Conservation (phyloP, 768 basidiomycete species). For the Auricularia heimuer region DNA sequence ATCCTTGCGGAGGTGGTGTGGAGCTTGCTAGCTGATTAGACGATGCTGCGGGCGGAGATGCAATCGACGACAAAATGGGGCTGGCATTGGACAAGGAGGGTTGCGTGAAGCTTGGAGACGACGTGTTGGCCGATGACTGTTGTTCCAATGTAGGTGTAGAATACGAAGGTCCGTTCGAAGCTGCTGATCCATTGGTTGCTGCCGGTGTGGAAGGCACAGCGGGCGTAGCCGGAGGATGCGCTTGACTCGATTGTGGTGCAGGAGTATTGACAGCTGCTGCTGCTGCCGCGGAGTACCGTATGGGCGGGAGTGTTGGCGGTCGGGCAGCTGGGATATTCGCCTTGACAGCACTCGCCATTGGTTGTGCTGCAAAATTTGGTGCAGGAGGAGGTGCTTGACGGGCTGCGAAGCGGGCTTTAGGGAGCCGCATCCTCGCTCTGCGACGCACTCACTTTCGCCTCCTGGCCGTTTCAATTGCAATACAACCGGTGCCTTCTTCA, state of each 20-base stretch:
- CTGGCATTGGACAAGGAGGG: conserved; percentile 57
- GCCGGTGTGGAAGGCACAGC: conserved; percentile 29
- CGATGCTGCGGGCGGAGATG: conserved; percentile 47
- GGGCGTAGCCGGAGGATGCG: conserved; percentile 5
- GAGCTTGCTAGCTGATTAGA: conserved; percentile 10
- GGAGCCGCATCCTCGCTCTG: no score
- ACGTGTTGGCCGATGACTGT: conserved; percentile 30
- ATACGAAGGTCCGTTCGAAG: conserved; percentile 23
- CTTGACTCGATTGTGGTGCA: conserved; percentile 10
- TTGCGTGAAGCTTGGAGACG: conserved; percentile 81
- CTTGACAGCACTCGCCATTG: conserved; percentile 68
- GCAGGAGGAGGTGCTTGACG: conserved; percentile 65
- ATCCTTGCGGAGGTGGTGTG: conserved; percentile 10
- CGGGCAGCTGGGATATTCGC: conserved; percentile 52
- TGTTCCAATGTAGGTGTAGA: conserved; percentile 25
- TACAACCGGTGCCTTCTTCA: conserved; percentile 64
- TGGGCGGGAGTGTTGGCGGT: conserved; percentile 57
- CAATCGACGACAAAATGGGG: conserved; percentile 62
- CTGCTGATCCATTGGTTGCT: conserved; percentile 15
- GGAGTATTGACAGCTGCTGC: conserved; percentile 45
- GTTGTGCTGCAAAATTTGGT: conserved; percentile 72
- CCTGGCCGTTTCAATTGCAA: conserved; percentile 11
- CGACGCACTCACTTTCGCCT: neutral
- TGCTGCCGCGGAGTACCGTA: conserved; percentile 87
- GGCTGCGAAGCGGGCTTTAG: conserved; percentile 16